These are phyloP conservation scores for Spergularia marina DNA, from an alignment of 148 eudicot species.

Conservation along the genomic window DNA sequence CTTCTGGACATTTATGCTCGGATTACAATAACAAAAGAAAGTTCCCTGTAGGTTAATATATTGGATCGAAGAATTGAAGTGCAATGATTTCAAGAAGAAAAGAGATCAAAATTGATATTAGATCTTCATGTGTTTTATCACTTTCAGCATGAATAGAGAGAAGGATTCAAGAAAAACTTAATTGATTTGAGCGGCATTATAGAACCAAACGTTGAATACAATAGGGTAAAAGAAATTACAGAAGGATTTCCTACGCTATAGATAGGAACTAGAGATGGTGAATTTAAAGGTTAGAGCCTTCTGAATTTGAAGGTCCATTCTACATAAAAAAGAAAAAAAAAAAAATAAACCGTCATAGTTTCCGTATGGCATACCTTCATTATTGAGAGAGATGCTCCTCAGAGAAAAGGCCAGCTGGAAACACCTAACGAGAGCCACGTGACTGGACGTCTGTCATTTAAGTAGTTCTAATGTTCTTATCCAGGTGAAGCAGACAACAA, in stretches of 20 bases:
- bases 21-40: background rate
- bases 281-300: background rate
- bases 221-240: background rate
- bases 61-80: background rate
- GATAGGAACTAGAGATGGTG: background rate
- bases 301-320: background rate
- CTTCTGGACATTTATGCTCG: background rate
- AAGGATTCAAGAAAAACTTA: background rate
- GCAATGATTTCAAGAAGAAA: background rate
- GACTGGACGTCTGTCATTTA: slow-evolving; percentile 65
- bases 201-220: background rate
- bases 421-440: slow-evolving; percentile 62
- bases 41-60: no score
- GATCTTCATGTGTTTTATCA: background rate
- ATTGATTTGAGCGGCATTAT: background rate
- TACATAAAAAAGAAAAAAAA: background rate
- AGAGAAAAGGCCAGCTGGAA: slow-evolving; percentile 87
- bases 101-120: background rate
- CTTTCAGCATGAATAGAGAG: background rate
- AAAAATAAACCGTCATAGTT: no score
- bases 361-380: slow-evolving; percentile 43
- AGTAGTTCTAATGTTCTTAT: slow-evolving; percentile 17
- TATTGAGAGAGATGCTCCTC: slow-evolving; percentile 65
- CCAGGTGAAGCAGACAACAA: slow-evolving; percentile 3
- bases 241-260: background rate